A percentile compares a stretch with the other conserved stretches of the same genome.
phyloP scores from a whole-genome alignment of 2,329 filamentous ascomycete species.

The Mollisiaceae sp. region DNA sequence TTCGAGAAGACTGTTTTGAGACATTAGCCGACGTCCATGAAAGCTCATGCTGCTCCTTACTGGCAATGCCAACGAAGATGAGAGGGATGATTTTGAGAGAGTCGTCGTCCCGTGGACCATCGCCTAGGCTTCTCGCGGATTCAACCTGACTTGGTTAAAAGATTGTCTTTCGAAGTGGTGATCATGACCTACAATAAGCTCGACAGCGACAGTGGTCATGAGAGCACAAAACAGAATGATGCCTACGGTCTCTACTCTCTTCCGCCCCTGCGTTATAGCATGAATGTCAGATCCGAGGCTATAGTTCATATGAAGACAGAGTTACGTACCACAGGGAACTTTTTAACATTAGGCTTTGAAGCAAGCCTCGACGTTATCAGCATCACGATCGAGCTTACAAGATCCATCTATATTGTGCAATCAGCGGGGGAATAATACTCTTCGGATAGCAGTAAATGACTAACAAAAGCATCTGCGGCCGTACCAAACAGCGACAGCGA shows the following conservation, averaged over 20 bases:
- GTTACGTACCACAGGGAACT: conserved; percentile 60
- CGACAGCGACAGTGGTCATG: conserved; percentile 69
- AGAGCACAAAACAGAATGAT: conserved; percentile 70
- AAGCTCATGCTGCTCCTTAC: conserved; percentile 44
- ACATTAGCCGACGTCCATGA: neutral
- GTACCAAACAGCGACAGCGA: conserved; percentile 68
- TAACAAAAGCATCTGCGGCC: conserved; percentile 66
- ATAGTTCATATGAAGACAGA: neutral
- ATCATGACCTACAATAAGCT: conserved; percentile 56
- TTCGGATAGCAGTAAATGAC: conserved; percentile 35
- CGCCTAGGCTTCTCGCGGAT: conserved; percentile 57
- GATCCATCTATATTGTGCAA: conserved; percentile 55
- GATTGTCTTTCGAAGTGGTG: conserved; percentile 27
- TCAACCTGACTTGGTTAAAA: conserved; percentile 49
- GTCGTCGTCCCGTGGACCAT: conserved; percentile 48
- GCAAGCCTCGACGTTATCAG: conserved; percentile 64
- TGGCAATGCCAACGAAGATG: conserved; percentile 58
- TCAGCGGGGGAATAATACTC: conserved; percentile 23
- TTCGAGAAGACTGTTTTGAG: conserved; percentile 54
- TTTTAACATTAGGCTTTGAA: conserved; percentile 63
- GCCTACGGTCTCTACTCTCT: conserved; percentile 66
- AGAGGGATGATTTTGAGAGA: conserved; percentile 59
- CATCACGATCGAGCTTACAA: conserved; percentile 68
- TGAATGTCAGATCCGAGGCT: conserved; percentile 4
- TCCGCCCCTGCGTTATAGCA: conserved; percentile 51